These are phyloP conservation scores for Amauroascus niger DNA, from an alignment of 2,329 filamentous ascomycete genomes.

Conservation along the genomic window DNA sequence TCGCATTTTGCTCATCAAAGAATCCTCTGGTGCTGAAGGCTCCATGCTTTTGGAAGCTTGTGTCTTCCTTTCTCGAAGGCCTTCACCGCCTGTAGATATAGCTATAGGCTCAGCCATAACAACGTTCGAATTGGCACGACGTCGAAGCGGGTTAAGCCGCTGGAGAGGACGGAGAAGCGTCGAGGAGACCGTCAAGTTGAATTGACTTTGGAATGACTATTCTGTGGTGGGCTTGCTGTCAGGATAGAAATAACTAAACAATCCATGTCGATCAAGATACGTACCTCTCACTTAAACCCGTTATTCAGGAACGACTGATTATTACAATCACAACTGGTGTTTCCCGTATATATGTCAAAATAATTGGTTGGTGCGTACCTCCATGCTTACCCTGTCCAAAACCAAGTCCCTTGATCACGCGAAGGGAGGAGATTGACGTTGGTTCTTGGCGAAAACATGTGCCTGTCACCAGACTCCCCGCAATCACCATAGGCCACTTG, in stretches of 20 bases:
- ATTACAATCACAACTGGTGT: background rate
- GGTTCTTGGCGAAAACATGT: conserved; percentile 10
- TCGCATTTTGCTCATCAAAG: conserved; percentile 24
- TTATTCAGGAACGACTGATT: conserved; percentile 1
- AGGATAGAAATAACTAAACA: background rate
- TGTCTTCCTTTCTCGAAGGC: conserved; percentile 42
- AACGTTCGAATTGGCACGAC: background rate
- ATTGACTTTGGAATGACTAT: conserved; percentile 12
- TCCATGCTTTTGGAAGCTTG: conserved; percentile 28
- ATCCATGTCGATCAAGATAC: background rate
- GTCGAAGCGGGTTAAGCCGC: conserved; percentile 7
- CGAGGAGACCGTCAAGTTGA: conserved; percentile 15
- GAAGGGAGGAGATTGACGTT: background rate
- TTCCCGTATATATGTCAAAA: background rate
- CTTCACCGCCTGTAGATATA: conserved; percentile 30
- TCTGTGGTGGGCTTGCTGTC: background rate
- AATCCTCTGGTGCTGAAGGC: conserved; percentile 35
- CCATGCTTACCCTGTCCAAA: background rate
- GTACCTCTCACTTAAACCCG: background rate
- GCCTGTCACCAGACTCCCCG: background rate
- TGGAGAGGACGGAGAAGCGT: background rate
- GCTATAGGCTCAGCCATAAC: conserved; percentile 30
- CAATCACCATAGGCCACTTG: too few species aligned
- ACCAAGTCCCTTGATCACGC: background rate
- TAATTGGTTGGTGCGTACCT: background rate